Conservation (phyloP, 2,329 filamentous ascomycete species). For the Triangularia verruculosa region DNA sequence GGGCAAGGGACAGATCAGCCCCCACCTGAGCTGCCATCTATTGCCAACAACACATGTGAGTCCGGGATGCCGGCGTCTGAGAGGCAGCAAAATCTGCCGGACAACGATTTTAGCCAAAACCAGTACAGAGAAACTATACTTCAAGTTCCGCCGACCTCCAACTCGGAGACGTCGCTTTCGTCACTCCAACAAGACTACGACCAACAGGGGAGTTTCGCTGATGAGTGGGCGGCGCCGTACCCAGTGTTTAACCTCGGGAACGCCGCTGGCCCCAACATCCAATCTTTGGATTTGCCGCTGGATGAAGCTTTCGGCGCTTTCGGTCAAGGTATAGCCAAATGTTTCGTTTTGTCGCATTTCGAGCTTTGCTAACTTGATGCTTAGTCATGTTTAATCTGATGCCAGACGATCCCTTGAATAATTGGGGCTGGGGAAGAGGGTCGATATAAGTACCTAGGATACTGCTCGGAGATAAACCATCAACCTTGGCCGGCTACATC, state of each 20-base stretch:
- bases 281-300: not conserved
- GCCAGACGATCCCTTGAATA: conserved; percentile 4
- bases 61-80: not conserved
- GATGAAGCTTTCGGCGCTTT: conserved; percentile 5
- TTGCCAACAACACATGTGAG: not conserved
- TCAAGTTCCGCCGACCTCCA: conserved; percentile 1
- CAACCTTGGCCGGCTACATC: too few species aligned
- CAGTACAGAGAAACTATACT: not conserved
- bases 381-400: conserved; percentile 1
- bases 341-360: not conserved
- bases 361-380: not conserved
- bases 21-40: not conserved
- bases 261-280: not conserved
- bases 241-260: not conserved
- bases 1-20: not conserved
- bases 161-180: conserved; percentile 1
- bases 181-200: not conserved
- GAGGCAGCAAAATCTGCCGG: not conserved
- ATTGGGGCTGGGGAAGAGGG: conserved; percentile 1
- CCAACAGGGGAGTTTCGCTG: not conserved
- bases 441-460: not conserved
- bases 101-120: not conserved
- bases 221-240: not conserved
- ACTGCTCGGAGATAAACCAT: too few species aligned
- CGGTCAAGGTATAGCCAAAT: conserved; percentile 1